Conservation (phyloP, 768 basidiomycete genomes). For the Cystobasidium ongulense region DNA sequence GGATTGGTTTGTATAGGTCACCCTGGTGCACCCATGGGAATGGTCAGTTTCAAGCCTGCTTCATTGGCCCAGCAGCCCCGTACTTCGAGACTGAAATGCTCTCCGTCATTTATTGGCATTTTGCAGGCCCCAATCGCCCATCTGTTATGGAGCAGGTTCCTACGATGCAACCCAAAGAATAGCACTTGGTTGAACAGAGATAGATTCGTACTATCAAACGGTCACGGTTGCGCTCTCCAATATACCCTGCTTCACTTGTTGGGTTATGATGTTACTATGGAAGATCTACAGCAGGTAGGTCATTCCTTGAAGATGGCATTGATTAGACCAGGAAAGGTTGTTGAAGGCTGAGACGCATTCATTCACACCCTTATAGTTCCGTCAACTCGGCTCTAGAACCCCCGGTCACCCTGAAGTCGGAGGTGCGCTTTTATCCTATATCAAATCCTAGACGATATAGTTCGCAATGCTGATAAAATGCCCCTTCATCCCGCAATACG, state of each 20-base stretch:
- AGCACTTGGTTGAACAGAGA: constrained; percentile 68
- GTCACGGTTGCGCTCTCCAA: constrained; percentile 82
- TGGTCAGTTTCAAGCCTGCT: no score
- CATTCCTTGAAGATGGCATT: no score
- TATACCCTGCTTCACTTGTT: constrained; percentile 84
- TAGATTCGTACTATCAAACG: constrained; percentile 92
- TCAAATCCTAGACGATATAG: no score
- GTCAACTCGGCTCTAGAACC: constrained; percentile 78
- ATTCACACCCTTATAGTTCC: constrained; percentile 51
- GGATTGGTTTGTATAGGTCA: background rate
- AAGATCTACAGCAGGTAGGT: constrained; percentile 66
- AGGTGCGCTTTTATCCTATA: no score
- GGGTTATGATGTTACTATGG: constrained; percentile 83
- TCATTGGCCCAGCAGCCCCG: no score
- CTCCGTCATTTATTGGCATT: background rate
- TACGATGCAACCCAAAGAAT: constrained; percentile 44
- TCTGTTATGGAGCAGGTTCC: constrained; percentile 23
- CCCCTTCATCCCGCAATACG: background rate
- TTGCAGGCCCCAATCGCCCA: constrained; percentile 27
- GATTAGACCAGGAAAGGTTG: no score
- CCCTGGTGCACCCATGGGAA: constrained; percentile 25
- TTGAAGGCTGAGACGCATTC: background rate
- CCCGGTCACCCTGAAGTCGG: constrained; percentile 83
- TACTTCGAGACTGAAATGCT: no score
- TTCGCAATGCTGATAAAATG: background rate